Base-by-base conservation (phyloP, 1,284 basidiomycete genomes). In the Somion occarium region DNA sequence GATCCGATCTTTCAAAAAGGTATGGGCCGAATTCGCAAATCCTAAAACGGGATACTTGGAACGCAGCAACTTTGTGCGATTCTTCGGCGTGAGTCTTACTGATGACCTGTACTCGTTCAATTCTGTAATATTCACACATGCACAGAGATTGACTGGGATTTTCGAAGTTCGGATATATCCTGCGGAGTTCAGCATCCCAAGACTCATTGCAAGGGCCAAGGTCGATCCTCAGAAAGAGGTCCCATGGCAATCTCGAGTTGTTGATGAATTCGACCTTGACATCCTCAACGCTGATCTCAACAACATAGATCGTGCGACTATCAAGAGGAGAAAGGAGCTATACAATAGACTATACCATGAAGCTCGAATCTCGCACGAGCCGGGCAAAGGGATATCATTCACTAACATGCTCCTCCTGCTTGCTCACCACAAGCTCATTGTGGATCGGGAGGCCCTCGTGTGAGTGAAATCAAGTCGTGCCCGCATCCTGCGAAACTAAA, bases 1-100 rank as follows among this genome's bases (percentile, higher is more conserved):
- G 63, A 93, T 96, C 82, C 84, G 93, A 44, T 73, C 84, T 1
- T 98, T 94, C 80, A 99, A 99, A 74, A 91, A 93, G 63, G 79
- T 90, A 1, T 99, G 96, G 96, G 86, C 89, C 0, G 80, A 87
- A 59, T 91, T 87, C 61, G 89, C 95, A 34, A 83, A 87, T 49
- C 74, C 82, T 2, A 81, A 88, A 50, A 92, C 85, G 0, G 91
- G 93, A 0, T 87, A 89, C 63, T 74, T 99, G 46, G 81, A 83
- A 61, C 82, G 82, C 1, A 72, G 75, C 38, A 79, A 82, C 48
- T 84, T 97, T 54, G 83, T 87, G 4, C 77, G 78, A 1, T 98
- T 98, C 74, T 88, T 98, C 53, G 75, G 78, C 1, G 92, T 93
- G 61, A 61, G 88, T 76, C 12, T 5, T 34, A 19, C 41, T 5